phyloP scores from a whole-genome alignment of 2,329 filamentous ascomycete species.

The Cryphonectria nitschkei region DNA sequence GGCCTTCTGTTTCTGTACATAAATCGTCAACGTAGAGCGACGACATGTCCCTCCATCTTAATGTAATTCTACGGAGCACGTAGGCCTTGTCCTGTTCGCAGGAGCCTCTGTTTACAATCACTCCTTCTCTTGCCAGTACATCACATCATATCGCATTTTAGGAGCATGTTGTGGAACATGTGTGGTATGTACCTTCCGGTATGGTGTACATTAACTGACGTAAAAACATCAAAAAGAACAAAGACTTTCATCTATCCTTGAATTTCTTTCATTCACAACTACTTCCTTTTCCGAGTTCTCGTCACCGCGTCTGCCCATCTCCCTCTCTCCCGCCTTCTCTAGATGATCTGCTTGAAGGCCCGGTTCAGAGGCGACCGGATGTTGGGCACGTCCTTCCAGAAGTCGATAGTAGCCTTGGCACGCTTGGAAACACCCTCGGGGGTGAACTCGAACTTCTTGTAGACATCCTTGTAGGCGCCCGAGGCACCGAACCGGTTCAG shows the following conservation, averaged over 20 bases:
- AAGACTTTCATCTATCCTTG: conserved; percentile 17
- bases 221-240: background rate
- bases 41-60: background rate
- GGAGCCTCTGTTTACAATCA: background rate
- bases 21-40: background rate
- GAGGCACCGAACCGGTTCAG: conserved; percentile 99
- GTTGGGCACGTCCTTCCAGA: conserved; percentile 93
- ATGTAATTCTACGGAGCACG: background rate
- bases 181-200: conserved; percentile 10
- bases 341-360: conserved; percentile 96
- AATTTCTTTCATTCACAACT: background rate
- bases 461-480: conserved; percentile 96
- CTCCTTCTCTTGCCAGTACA: background rate
- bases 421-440: conserved; percentile 96
- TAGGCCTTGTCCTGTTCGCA: background rate
- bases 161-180: background rate
- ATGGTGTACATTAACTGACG: conserved; percentile 15
- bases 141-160: background rate
- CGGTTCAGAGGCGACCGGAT: conserved; percentile 95
- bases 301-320: conserved; percentile 10
- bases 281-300: conserved; percentile 7
- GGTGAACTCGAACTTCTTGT: conserved; percentile 99
- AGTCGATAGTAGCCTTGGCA: conserved; percentile 87
- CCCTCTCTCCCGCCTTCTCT: conserved; percentile 43
- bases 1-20: background rate